phyloP scores from a whole-genome alignment of 495 filamentous ascomycete species.

The Penicillium cataractarum region DNA sequence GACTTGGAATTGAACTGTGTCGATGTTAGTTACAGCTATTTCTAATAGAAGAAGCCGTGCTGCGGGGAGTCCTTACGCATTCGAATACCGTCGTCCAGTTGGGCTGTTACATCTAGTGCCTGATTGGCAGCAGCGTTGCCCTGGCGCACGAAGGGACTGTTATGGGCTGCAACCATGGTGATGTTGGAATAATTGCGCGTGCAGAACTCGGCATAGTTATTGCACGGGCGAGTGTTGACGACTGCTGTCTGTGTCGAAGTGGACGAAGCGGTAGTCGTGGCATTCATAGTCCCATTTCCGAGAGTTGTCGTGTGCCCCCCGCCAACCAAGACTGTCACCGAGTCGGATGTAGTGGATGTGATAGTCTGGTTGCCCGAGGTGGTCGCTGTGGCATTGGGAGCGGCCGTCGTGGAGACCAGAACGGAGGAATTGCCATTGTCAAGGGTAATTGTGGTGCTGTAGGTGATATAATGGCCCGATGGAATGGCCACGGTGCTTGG shows the following conservation, averaged over 20 bases:
- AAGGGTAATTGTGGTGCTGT: slow-evolving; percentile 44
- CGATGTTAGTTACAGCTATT: slow-evolving; percentile 8
- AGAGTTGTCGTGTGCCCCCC: slow-evolving; percentile 35
- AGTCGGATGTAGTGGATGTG: slow-evolving; percentile 37
- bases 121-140: slow-evolving; percentile 83
- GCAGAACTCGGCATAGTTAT: slow-evolving; percentile 85
- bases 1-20: slow-evolving; percentile 76
- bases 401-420: slow-evolving; percentile 23
- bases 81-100: slow-evolving; percentile 86
- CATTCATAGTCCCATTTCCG: slow-evolving; percentile 51
- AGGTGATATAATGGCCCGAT: slow-evolving; percentile 44
- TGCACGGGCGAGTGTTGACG: slow-evolving; percentile 81
- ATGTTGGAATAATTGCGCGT: slow-evolving; percentile 83
- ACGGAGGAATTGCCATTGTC: slow-evolving; percentile 27
- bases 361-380: slow-evolving; percentile 38
- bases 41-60: not conserved
- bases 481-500: slow-evolving; percentile 25
- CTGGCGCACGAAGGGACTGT: slow-evolving; percentile 74
- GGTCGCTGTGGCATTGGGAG: slow-evolving; percentile 23
- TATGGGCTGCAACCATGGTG: slow-evolving; percentile 83
- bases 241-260: slow-evolving; percentile 50
- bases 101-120: slow-evolving; percentile 63
- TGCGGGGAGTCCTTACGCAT: slow-evolving; percentile 57
- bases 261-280: slow-evolving; percentile 39
- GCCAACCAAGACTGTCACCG: slow-evolving; percentile 45